Conservation (phyloP, 2,329 filamentous ascomycete species). For the Aspergillus fischeri region DNA sequence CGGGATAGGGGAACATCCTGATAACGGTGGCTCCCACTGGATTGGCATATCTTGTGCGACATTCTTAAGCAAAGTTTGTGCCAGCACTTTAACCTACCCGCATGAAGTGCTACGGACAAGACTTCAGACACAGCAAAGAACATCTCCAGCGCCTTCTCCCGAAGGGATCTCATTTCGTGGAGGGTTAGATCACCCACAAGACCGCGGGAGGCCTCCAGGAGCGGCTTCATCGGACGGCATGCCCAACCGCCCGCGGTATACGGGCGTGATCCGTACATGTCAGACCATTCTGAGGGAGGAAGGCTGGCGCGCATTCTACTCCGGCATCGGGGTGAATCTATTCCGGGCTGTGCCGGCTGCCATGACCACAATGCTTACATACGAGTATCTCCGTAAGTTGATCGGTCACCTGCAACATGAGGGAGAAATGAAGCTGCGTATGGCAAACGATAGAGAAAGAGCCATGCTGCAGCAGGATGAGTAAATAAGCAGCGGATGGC, state of each 20-base stretch:
- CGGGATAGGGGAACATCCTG: constrained; percentile 71
- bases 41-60: constrained; percentile 81
- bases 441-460: constrained; percentile 16
- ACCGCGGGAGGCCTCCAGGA: constrained; percentile 43
- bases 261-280: constrained; percentile 75
- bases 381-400: constrained; percentile 67
- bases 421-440: constrained; percentile 33
- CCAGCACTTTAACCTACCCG: constrained; percentile 92
- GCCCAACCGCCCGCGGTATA: constrained; percentile 58
- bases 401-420: constrained; percentile 54
- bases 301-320: constrained; percentile 95
- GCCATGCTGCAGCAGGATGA: constrained; percentile 18
- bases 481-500: neutral
- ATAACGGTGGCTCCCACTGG: constrained; percentile 65
- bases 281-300: constrained; percentile 83
- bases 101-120: constrained; percentile 94
- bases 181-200: constrained; percentile 35
- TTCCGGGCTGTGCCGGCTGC: constrained; percentile 92
- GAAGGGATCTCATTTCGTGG: constrained; percentile 50
- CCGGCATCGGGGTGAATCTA: constrained; percentile 96
- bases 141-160: constrained; percentile 43
- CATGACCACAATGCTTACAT: constrained; percentile 96
- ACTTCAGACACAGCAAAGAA: constrained; percentile 85
- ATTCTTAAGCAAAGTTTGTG: constrained; percentile 88
- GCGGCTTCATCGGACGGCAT: constrained; percentile 54